These are phyloP conservation scores for Wallacemonas rigidus DNA, from an alignment of 208 protist species.

Conservation along the genomic window DNA sequence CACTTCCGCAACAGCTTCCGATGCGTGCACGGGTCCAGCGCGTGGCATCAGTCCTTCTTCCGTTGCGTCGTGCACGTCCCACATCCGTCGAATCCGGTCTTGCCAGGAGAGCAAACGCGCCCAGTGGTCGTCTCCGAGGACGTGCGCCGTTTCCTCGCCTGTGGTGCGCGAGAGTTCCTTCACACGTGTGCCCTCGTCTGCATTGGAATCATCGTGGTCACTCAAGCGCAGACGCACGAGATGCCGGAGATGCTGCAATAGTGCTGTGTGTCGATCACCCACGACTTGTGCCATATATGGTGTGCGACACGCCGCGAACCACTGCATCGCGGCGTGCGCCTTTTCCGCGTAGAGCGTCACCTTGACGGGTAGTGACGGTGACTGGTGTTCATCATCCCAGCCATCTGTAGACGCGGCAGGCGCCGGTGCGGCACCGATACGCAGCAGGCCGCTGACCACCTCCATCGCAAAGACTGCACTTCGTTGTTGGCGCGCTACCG, in stretches of 20 bases:
- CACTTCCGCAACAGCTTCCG: background rate
- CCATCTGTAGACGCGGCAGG: conserved; percentile 20
- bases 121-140: background rate
- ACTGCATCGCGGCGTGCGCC: background rate
- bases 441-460: background rate
- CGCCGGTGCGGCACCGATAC: conserved; percentile 22
- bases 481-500: background rate
- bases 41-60: background rate
- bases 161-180: too few species aligned
- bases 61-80: background rate
- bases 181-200: too few species aligned
- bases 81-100: background rate
- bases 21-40: too few species aligned
- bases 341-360: background rate
- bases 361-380: background rate
- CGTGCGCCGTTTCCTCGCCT: background rate
- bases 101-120: background rate
- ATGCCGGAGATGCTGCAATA: background rate
- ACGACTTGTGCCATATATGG: background rate
- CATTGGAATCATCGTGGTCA: too few species aligned
- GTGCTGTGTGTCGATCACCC: background rate
- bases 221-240: background rate
- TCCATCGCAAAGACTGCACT: background rate
- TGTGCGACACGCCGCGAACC: background rate
- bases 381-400: background rate